Evolutionary conservation across 2,329 filamentous ascomycete genomes (phyloP), one percentile per base, ranked within the genome.

Genomic region (Cadophora gregata): DNA sequence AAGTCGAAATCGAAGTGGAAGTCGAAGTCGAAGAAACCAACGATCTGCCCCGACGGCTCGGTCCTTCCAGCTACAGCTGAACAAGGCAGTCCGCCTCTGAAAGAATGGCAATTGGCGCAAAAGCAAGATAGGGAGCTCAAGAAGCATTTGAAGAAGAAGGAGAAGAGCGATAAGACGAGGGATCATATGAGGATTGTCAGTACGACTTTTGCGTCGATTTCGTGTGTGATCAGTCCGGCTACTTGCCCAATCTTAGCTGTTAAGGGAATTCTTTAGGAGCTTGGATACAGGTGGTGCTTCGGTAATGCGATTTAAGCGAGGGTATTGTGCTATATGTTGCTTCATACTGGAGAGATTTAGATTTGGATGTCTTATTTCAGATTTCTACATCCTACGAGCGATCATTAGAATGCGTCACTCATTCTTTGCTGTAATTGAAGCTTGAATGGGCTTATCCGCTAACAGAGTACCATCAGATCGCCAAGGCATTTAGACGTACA

Each of bases 131-230:
- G 38, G 10, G 31, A 59, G n/a, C 55, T 42, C 2, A 38, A 4
- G 16, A 38, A 24, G 9, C 33, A 59, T 59, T 14, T 38, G 21
- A 45, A 38, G n/a, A 38, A 21, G 53, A 59, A 59, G 55, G 31
- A 59, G 55, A 59, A 59, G 55, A 33, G 19, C 4, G 55, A 59
- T 42, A 42, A 9, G 55, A 42, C 21, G 7, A 59, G 55, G 21
- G 33, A 59, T 59, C 33, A 59, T 45, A 59, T 10, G 33, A 2
- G 55, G 6, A 59, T 59, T 42, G 55, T 21, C 10, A 59, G 31
- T 7, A 59, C 55, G 33, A 42, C 38, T 16, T 59, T 59, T 24
- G 24, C 24, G 33, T 24, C 55, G 33, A 12, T 59, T 24, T 21
- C 10, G 21, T 59, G 55, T 59, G 21, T 38, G 33, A 8, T 53